Evolutionary conservation across 352 stramenopile species (phyloP), one percentile per base, ranked within the genome.

Genomic region (Peronosclerospora sorghi): DNA sequence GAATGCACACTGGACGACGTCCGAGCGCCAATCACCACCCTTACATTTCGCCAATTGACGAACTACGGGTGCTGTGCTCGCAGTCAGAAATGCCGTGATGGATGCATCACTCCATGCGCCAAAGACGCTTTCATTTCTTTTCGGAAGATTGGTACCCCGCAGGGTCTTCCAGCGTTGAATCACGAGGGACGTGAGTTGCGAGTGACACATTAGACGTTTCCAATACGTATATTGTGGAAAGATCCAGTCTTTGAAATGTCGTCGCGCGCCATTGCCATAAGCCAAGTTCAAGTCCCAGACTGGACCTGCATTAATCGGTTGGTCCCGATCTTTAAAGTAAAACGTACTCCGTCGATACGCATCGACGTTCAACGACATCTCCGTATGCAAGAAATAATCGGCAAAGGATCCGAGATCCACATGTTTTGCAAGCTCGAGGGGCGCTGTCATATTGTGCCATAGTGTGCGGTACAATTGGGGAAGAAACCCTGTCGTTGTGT

Each of bases 241-340:
- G 51, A 85, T 80, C 76, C 73, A 89, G 40, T 78, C 59, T 30
- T 73, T 50, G 35, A 73, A 78, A 42, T 74, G 41, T 7, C 49
- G 64, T 12, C 70, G 63, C 5, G 73, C 68, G 8, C 76, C 76
- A 30, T 77, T 82, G 37, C 76, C 76, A 49, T 84, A 89, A 2
- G 72, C 76, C n/a, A 89, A 26, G 44, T 89, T 86, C 8, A 89
- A 42, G 30, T 89, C 76, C 76, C 76, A 89, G 2, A 89, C 73
- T 0, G 76, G 76, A 2, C 76, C 75, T 26, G 21, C 21, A 26
- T 26, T 26, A 26, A 26, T 26, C 21, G 21, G 21, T 26, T 26
- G 21, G 6, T 26, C 21, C 21, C 21, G 21, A 26, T 26, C 21
- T 26, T 26, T 26, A 26, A 26, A 26, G 21, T 26, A 88, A 51